Evolutionary conservation across 495 filamentous ascomycete genomes (phyloP).

Genomic region (Aspergillus hancockii): DNA sequence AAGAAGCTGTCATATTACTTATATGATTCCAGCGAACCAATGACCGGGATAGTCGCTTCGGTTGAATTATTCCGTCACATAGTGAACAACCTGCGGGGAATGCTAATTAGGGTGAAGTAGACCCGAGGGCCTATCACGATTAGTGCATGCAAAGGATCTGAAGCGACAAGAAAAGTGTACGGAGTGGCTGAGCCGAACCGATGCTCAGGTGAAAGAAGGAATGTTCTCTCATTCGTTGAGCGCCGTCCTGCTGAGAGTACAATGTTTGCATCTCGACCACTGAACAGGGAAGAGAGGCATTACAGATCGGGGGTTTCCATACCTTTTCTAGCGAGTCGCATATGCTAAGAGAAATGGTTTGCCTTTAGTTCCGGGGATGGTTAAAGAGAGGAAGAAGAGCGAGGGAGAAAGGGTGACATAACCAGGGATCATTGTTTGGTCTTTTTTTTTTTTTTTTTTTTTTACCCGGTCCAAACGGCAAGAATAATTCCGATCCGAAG

Average conservation of each 20-base stretch:
- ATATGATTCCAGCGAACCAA: conserved; percentile 1
- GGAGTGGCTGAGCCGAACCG: background rate
- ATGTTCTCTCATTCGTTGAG: background rate
- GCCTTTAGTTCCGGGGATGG: too few relatives aligned
- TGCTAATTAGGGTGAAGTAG: background rate
- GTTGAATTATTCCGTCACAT: conserved; percentile 17
- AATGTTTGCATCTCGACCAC: background rate
- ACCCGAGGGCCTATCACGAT: conserved; percentile 1
- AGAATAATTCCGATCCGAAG: too few relatives aligned
- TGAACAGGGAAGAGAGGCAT: background rate
- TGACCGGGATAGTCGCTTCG: background rate
- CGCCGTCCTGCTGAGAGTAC: background rate
- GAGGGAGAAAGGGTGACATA: too few relatives aligned
- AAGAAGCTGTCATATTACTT: conserved; percentile 3
- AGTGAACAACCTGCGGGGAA: conserved; percentile 16
- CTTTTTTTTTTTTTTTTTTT: too few relatives aligned
- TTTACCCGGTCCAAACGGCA: too few relatives aligned
- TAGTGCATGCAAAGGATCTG: background rate
- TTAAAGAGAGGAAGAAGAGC: too few relatives aligned
- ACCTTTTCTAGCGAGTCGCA: background rate
- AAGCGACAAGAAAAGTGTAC: background rate
- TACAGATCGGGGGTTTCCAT: background rate
- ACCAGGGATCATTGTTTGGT: too few relatives aligned
- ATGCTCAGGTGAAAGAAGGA: background rate
- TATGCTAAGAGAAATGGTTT: background rate